A percentile compares a stretch with the other conserved stretches of the same genome.
These are phyloP conservation scores for Fusarium kyushuense DNA, from an alignment of 2,329 filamentous ascomycete species.

Conservation along the genomic window DNA sequence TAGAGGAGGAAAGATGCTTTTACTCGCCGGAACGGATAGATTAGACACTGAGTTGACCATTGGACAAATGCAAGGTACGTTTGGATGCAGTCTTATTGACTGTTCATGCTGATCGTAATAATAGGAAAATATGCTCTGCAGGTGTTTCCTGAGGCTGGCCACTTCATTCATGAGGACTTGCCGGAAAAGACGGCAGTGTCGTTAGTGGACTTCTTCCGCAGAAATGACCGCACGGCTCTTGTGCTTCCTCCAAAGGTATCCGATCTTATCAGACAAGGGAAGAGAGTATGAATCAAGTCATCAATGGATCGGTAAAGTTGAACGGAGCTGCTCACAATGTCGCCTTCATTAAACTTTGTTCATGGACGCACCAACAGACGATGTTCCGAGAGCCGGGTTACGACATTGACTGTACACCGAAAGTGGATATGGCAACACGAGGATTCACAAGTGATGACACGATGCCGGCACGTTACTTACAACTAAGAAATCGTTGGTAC, in stretches of 20 bases:
- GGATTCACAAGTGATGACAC: constrained; percentile 11
- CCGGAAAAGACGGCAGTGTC: constrained; percentile 89
- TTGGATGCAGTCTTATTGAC: background rate
- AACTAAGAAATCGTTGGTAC: background rate
- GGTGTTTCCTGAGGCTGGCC: constrained; percentile 93
- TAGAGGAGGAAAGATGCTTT: constrained; percentile 83
- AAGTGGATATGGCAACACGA: constrained; percentile 14
- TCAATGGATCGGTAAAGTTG: background rate
- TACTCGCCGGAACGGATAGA: constrained; percentile 90
- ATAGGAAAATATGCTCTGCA: constrained; percentile 92
- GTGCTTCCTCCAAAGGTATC: constrained; percentile 94
- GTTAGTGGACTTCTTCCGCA: constrained; percentile 88
- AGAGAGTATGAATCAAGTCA: constrained; percentile 61
- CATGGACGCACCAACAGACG: constrained; percentile 1
- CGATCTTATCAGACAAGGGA: constrained; percentile 73
- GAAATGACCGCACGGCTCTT: constrained; percentile 87
- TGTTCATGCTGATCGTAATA: constrained; percentile 24
- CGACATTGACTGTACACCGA: background rate
- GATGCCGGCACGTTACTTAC: background rate
- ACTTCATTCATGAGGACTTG: constrained; percentile 96
- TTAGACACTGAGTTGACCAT: constrained; percentile 94
- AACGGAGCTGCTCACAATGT: constrained; percentile 10
- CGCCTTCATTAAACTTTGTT: constrained; percentile 21
- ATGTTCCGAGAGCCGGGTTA: constrained; percentile 8
- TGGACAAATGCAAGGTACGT: constrained; percentile 92